A percentile compares a stretch with the other conserved stretches of the same genome.
phyloP scores from a whole-genome alignment of 1,284 basidiomycete species.

The Sanghuangporus weigelae region DNA sequence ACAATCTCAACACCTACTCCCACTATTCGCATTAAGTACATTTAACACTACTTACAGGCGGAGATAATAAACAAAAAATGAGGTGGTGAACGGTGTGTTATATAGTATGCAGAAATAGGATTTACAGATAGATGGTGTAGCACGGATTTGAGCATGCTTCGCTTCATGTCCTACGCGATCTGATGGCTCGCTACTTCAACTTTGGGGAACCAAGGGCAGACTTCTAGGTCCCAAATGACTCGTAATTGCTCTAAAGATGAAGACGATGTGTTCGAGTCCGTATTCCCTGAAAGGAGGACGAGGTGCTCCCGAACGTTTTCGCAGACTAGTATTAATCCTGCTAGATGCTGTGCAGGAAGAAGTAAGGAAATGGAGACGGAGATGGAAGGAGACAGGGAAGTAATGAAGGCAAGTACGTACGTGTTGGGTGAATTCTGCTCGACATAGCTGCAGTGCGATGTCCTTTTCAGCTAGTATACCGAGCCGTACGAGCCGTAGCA shows the following conservation, averaged over 20 bases:
- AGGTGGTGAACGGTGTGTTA: too few species aligned
- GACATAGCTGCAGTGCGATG: conserved; percentile 8
- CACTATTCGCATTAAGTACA: background rate
- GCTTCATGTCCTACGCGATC: background rate
- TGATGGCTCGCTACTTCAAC: background rate
- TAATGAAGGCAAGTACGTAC: background rate
- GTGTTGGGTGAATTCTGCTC: conserved; percentile 9
- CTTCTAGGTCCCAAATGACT: conserved; percentile 3
- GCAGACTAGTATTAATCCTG: background rate
- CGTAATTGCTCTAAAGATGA: background rate
- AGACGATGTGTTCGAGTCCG: background rate
- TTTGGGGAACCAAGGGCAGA: conserved; percentile 13
- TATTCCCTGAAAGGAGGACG: background rate
- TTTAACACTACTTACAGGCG: too few species aligned
- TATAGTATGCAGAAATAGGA: too few species aligned
- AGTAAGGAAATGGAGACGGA: background rate
- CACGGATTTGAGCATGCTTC: too few species aligned
- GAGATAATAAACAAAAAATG: too few species aligned
- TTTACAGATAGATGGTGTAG: too few species aligned
- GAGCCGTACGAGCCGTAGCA: background rate
- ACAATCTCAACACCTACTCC: background rate
- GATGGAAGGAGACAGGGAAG: background rate
- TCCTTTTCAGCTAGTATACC: background rate
- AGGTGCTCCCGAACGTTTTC: background rate
- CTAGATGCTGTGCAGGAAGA: conserved; percentile 5